Evolutionary conservation across 2,329 filamentous ascomycete species (phyloP).

Genomic region (Xylaria sp.): DNA sequence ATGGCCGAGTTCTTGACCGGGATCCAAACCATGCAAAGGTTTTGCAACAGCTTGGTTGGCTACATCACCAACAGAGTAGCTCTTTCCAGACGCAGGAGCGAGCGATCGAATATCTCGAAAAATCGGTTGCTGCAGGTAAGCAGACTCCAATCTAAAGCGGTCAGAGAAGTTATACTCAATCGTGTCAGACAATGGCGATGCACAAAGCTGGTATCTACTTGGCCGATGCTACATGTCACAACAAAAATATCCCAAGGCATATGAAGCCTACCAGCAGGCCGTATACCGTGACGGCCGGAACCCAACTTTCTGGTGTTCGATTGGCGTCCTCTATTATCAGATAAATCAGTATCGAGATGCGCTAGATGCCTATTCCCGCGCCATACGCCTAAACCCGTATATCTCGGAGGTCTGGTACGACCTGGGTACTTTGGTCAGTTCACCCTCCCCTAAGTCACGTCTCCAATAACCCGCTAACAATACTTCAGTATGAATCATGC

Average conservation of each 20-base stretch:
- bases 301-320: conserved; percentile 99
- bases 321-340: conserved; percentile 98
- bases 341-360: conserved; percentile 99
- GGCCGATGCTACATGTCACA: conserved; percentile 99
- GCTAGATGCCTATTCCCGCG: conserved; percentile 95
- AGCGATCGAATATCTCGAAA: conserved; percentile 96
- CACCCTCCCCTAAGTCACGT: conserved; percentile 34
- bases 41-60: conserved; percentile 95
- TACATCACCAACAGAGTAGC: conserved; percentile 95
- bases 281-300: conserved; percentile 98
- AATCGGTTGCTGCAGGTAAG: conserved; percentile 92
- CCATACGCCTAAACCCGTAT: conserved; percentile 95
- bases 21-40: conserved; percentile 98
- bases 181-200: conserved; percentile 83
- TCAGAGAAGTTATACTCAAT: conserved; percentile 46
- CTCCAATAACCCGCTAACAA: conserved; percentile 48
- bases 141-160: conserved; percentile 35
- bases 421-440: conserved; percentile 88
- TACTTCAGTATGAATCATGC: conserved; percentile 87
- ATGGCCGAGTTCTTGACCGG: conserved; percentile 90
- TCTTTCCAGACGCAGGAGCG: conserved; percentile 93
- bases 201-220: conserved; percentile 98
- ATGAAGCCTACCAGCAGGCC: conserved; percentile 98
- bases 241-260: conserved; percentile 98
- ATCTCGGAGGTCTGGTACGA: conserved; percentile 99